A percentile compares a stretch with the other conserved stretches of the same genome.
These are phyloP conservation scores for Nemania sp. DNA, from an alignment of 2,329 filamentous ascomycete species.

Conservation along the genomic window DNA sequence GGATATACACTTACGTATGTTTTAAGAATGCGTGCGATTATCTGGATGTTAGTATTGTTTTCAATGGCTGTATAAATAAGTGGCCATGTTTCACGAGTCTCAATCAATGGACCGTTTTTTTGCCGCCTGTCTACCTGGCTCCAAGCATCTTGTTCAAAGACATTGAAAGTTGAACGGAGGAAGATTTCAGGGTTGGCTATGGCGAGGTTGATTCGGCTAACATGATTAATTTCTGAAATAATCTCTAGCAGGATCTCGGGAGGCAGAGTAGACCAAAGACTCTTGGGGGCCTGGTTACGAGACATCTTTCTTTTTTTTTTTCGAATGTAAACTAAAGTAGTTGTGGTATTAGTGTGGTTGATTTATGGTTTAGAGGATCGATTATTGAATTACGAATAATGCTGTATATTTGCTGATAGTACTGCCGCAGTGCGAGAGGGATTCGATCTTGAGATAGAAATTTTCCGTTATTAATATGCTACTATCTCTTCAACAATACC, in stretches of 20 bases:
- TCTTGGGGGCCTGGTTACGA: not conserved
- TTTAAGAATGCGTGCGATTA: constrained; percentile 14
- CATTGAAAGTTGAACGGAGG: not conserved
- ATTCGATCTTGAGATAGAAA: not conserved
- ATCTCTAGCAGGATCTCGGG: not conserved
- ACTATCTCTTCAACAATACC: no score
- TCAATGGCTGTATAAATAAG: constrained; percentile 20
- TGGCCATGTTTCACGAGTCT: not conserved
- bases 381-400: not conserved
- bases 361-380: not conserved
- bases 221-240: not conserved
- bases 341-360: no score
- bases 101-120: not conserved
- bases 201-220: not conserved
- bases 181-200: constrained; percentile 23
- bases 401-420: not conserved
- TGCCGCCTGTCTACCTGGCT: not conserved
- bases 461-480: not conserved
- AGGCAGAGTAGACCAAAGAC: not conserved
- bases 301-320: no score
- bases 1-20: not conserved
- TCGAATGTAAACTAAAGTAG: no score
- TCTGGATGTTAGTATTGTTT: not conserved
- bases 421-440: no score
- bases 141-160: constrained; percentile 1